Percentiles rank a stretch among this genome's conserved stretches.
Conservation (phyloP, 2,329 filamentous ascomycete species). For the Plenodomus tracheiphilus region DNA sequence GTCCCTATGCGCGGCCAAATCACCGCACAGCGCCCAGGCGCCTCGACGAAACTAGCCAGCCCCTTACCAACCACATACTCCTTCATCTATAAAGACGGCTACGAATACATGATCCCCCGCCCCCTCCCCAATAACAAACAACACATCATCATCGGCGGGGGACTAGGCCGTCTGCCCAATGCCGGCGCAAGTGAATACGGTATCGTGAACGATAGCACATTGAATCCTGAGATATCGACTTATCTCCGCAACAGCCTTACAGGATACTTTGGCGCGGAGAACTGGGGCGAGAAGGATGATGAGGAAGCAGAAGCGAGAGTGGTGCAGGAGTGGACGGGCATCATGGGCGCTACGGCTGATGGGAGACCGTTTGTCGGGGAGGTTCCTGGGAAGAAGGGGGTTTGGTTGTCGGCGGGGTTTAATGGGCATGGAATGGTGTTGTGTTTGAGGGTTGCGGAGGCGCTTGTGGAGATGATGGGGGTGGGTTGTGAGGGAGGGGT, state of each 20-base stretch:
- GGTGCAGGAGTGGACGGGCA: slow-evolving; percentile 52
- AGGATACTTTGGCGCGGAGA: slow-evolving; percentile 55
- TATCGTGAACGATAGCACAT: slow-evolving; percentile 59
- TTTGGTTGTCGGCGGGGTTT: slow-evolving; percentile 64
- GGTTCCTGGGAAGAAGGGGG: slow-evolving; percentile 47
- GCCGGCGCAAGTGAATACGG: slow-evolving; percentile 56
- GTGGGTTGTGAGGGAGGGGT: slow-evolving; percentile 31
- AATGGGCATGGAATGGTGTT: slow-evolving; percentile 69
- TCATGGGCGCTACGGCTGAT: slow-evolving; percentile 58
- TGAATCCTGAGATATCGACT: slow-evolving; percentile 56
- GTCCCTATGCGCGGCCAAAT: slow-evolving; percentile 49
- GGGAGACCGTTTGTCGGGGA: slow-evolving; percentile 53
- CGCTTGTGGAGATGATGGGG: slow-evolving; percentile 60
- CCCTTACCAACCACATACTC: slow-evolving; percentile 60
- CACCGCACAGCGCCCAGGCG: slow-evolving; percentile 43
- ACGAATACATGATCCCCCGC: slow-evolving; percentile 69
- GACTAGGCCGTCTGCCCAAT: slow-evolving; percentile 48
- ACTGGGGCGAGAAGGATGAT: slow-evolving; percentile 39
- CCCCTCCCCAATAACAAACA: slow-evolving; percentile 45
- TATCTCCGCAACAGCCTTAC: slow-evolving; percentile 51
- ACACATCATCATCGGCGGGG: slow-evolving; percentile 66
- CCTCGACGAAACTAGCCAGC: slow-evolving; percentile 39
- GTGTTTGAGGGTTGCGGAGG: slow-evolving; percentile 63
- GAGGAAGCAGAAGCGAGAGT: slow-evolving; percentile 27
- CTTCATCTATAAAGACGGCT: slow-evolving; percentile 63